Base-by-base conservation (phyloP, 2,329 filamentous ascomycete species). In the Sporothrix euskadiensis region DNA sequence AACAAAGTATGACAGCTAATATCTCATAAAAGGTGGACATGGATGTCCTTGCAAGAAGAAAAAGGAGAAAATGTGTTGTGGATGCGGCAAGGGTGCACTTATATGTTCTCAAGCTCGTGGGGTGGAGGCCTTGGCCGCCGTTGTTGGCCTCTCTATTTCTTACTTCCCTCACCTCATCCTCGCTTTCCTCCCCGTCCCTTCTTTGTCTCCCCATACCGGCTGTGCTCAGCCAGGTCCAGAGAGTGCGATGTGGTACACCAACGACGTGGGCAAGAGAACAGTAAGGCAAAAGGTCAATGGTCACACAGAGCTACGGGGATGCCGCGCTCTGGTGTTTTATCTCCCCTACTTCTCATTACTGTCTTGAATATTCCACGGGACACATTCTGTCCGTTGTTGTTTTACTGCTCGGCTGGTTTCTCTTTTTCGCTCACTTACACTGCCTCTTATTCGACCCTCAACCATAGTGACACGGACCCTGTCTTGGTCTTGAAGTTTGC, bases 251-350 rank as follows among this genome's bases (percentile, higher is more conserved):
- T 54, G 47, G 10, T 54, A 69, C 66, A 69, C 66, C 30, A 69
- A 39, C 66, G 66, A 69, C 30, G 66, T 69, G 47, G 47, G 47
- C 66, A 5, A 54, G 41, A 26, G 61, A 30, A 12, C 26, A 39
- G 10, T 32, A n/a, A 16, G 32, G 57, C 52, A 14, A 39, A 39
- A 39, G 39, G 12, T 16, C 7, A 16, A 26, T 16, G n/a, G 61
- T 69, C 8, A 3, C 30, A 69, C 66, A 69, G 8, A 30, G 66
- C 47, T 54, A 16, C 66, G 47, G 65, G 44, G 4, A 35, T 69
- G 66, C 66, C 66, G 66, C 41, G 47, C 47, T 54, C 47, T 66
- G n/a, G 12, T 49, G 32, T 61, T 14, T 49, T 66, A 7, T n/a
- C 10, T 68, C 41, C 35, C 14, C 22, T 35, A 35, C 3, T 19